Percentiles rank a stretch among this genome's conserved stretches.
phyloP scores from a whole-genome alignment of 139 green algal species.

The Micractinium sp. region DNA sequence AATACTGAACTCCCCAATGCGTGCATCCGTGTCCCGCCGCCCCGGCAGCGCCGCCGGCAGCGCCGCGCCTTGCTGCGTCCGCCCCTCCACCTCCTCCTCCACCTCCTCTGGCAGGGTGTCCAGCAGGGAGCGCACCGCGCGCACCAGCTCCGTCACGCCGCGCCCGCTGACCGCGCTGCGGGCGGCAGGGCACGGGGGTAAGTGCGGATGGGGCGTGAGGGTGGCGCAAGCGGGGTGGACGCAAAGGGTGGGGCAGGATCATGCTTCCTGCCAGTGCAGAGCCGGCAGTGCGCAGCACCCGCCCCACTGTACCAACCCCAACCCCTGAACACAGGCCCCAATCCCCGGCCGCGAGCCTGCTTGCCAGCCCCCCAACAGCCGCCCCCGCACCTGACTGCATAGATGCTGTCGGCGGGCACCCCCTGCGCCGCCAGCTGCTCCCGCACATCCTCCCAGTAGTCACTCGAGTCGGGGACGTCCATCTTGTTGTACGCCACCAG shows the following conservation, averaged over 20 bases:
- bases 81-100: constrained; percentile 41
- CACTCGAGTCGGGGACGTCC: constrained; percentile 88
- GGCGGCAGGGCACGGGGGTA: background rate
- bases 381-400: constrained; percentile 28
- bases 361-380: background rate
- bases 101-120: constrained; percentile 58
- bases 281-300: too few species aligned
- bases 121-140: constrained; percentile 63
- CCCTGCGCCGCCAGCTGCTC: constrained; percentile 64
- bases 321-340: too few species aligned
- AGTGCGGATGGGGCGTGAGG: too few species aligned
- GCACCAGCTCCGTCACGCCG: constrained; percentile 70
- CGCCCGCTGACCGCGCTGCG: constrained; percentile 68
- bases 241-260: background rate
- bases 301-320: too few species aligned
- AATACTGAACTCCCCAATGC: constrained; percentile 82
- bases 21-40: constrained; percentile 22
- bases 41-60: constrained; percentile 22
- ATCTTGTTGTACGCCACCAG: constrained; percentile 91
- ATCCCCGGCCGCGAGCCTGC: too few species aligned
- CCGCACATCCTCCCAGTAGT: constrained; percentile 79
- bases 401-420: constrained; percentile 31
- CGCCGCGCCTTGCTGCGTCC: constrained; percentile 62
- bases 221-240: background rate
- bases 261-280: background rate